Base-by-base conservation (phyloP, 2,329 filamentous ascomycete genomes). In the Alternaria dauci region DNA sequence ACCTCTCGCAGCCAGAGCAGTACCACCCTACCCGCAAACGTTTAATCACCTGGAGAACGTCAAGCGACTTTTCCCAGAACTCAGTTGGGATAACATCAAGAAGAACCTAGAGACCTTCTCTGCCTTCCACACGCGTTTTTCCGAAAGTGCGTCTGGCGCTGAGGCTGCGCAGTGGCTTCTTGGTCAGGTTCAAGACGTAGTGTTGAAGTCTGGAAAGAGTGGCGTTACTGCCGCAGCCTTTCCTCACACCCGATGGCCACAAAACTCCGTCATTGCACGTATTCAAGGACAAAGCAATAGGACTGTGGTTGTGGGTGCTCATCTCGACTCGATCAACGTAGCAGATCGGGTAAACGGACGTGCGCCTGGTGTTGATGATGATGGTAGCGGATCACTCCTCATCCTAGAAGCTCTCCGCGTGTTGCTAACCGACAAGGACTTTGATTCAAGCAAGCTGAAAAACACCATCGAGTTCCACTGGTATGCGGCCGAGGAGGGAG, bases 401-500 rank as follows among this genome's bases (percentile, higher is more conserved):
- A 97, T 96, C 68, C 86, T 97, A 55, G 94, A 98, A 80, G 91
- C 93, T 2, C 86, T 98, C 75, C 87, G 92, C 25, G 89, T 91
- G 28, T 84, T 98, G 14, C 84, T 97, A 52, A 85, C 86, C 65
- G 89, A 90, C 28, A 92, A 42, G 25, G 39, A 42, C 20, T 42
- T 42, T 3, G 39, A 20, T 6, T 65, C 87, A 91, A 68, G 89
- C 89, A 7, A 28, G 23, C 41, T 54, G 5, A 79, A 87, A 61
- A 97, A 97, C 81, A 96, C 93, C 1, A 84, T 98, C 71, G 94
- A 98, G 81, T 97, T 97, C 79, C 94, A 97, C 80, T 97, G 93
- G 93, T 96, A 96, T 81, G 91, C 89, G 48, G 93, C 92, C 16
- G 93, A 96, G 77, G 93, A 96, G 79, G 92, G 89, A 53, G 93